Evolutionary conservation across 1,284 basidiomycete genomes (phyloP).

Genomic region (Hypsizygus ulmarius): DNA sequence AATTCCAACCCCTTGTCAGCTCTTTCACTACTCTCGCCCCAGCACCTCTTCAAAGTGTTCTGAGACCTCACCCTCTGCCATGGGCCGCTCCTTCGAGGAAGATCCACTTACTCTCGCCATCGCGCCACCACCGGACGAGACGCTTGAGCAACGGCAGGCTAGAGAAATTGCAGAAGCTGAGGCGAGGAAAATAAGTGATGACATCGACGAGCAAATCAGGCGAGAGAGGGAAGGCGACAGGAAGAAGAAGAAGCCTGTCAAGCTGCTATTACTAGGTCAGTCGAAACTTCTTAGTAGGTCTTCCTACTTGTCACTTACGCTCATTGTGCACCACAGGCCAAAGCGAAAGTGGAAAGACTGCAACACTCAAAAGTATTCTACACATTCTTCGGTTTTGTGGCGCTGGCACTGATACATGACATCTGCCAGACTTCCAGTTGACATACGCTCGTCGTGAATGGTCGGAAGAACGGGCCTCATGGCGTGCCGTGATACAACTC

Average conservation of each 20-base stretch:
- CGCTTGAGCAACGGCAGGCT: constrained; percentile 45
- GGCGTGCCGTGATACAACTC: constrained; percentile 74
- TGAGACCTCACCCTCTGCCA: constrained; percentile 8
- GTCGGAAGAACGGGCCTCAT: constrained; percentile 63
- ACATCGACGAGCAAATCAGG: constrained; percentile 66
- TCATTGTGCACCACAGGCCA: constrained; percentile 40
- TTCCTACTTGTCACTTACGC: constrained; percentile 4
- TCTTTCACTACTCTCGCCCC: constrained; percentile 13
- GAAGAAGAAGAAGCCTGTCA: constrained; percentile 56
- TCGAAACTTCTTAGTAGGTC: constrained; percentile 5
- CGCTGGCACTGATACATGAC: constrained; percentile 1
- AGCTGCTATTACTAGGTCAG: constrained; percentile 57
- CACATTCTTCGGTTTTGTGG: neutral
- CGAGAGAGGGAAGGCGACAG: constrained; percentile 50
- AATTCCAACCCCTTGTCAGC: constrained; percentile 15
- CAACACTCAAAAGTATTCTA: constrained; percentile 37
- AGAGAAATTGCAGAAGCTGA: constrained; percentile 58
- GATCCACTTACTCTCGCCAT: constrained; percentile 60
- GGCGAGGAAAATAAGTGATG: constrained; percentile 57
- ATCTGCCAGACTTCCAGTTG: constrained; percentile 61
- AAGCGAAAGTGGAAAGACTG: constrained; percentile 65
- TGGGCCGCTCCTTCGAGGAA: constrained; percentile 30
- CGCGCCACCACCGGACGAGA: constrained; percentile 59
- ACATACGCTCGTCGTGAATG: constrained; percentile 65
- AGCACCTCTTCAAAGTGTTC: constrained; percentile 10